Base-by-base conservation (phyloP, 2,329 filamentous ascomycete species). In the Paracoccidioides brasiliensis region DNA sequence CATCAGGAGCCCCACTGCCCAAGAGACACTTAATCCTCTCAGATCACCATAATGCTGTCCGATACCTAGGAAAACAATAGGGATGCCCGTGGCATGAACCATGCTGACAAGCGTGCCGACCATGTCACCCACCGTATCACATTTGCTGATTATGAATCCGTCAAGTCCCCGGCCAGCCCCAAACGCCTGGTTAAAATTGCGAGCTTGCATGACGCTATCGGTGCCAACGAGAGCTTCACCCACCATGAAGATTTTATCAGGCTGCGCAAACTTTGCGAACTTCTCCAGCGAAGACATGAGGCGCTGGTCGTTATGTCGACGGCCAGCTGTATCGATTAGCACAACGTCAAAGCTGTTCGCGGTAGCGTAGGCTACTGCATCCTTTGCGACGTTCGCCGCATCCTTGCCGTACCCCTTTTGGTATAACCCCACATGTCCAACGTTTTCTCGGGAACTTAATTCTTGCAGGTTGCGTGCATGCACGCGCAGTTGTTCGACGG, bases 41-140 rank as follows among this genome's bases (percentile, higher is more conserved):
- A 85, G 64, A 70, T 85, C 82, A 33, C 80, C 80, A 66, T 85
- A 85, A 68, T 84, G 81, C 70, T 85, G 82, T 4, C 82, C 82
- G 42, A 83, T 80, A 2, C 85, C 93, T 62, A 98, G 80, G 67
- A 98, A 98, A 9, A 97, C 79, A 22, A 98, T 90, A 0, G 94
- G 94, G 48, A 98, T 94, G 33, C 91, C 89, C 3, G 94, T 98
- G 3, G 93, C 91, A 73, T 97, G 91, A 42, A 98, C 91, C 77
- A 98, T 91, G 69, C 88, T 95, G 59, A 98, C 93, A 60, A 98
- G 76, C 2, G 91, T 96, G 2, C 85, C 90, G 45, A 96, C 90
- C 90, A 97, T 97, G 73, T 96, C 91, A n/a, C 93, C 94, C 41
- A 98, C 94, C 0, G 93, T 98, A 74, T 98, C 93, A 70, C 93